These are phyloP conservation scores for Gracilaria vermiculophylla DNA, from an alignment of 23 red algal genomes.

Conservation along the genomic window DNA sequence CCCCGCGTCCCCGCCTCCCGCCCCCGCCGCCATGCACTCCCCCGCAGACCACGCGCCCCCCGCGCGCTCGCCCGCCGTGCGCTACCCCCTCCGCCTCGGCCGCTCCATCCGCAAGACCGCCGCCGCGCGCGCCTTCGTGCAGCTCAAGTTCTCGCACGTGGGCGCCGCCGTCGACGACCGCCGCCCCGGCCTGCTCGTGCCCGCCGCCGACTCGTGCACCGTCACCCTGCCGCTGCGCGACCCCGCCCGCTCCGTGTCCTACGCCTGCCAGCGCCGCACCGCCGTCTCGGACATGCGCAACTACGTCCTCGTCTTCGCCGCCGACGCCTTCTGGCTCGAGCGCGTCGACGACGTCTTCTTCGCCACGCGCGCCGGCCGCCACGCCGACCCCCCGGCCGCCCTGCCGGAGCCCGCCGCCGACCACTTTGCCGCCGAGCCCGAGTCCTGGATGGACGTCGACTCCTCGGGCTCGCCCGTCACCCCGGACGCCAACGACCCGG, in stretches of 20 bases:
- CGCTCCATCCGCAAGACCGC: not conserved
- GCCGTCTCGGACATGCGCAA: not conserved
- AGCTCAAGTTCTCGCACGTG: not conserved
- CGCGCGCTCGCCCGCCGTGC: not conserved
- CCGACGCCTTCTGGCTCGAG: slow-evolving; percentile 6
- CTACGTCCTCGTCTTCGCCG: not conserved
- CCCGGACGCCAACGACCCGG: not conserved
- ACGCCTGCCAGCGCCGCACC: not conserved
- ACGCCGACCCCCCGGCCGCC: not conserved
- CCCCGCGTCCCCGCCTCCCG: not conserved
- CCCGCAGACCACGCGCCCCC: not conserved
- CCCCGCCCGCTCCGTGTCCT: not conserved
- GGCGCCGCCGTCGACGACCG: not conserved
- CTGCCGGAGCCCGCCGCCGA: not conserved
- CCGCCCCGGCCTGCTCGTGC: not conserved
- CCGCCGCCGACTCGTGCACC: not conserved
- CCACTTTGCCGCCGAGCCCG: not conserved
- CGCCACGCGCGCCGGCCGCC: not conserved
- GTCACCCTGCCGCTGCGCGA: not conserved
- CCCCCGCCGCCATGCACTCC: not conserved
- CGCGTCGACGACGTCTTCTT: not conserved
- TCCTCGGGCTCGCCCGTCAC: not conserved
- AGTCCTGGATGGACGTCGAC: not conserved
- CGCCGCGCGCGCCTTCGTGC: not conserved
- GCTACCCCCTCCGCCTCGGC: not conserved